Base-by-base conservation (phyloP, 1,284 basidiomycete species). In the Trametes pubescens region DNA sequence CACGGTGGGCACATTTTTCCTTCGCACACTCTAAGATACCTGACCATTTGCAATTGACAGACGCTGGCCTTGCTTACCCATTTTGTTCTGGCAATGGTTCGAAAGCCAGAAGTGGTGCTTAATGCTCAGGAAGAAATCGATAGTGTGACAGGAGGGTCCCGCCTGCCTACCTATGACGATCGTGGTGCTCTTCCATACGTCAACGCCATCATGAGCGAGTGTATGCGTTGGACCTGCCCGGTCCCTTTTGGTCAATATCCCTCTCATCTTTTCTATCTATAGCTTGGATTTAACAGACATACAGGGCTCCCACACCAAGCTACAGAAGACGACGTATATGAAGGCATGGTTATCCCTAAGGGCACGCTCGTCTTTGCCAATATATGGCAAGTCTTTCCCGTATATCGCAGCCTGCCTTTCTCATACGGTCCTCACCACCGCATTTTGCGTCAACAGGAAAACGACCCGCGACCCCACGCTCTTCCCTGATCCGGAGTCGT, bases 1-100 rank as follows among this genome's bases (percentile, higher is more conserved):
- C 66, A 88, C 87, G 0, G 86, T 86, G 67, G 61, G 82, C 44
- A 14, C 29, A 34, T 24, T 38, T n/a, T 4, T n/a, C n/a, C 11
- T 7, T 47, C 44, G 44, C 9, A 38, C 1, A 1, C 13, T 40
- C 8, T 11, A 11, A 37, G 8, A 18, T 21, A 16, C n/a, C n/a
- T n/a, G n/a, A 38, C 9, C 24, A 38, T 18, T 18, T 21, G 11
- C 21, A 13, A 24, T 14, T 8, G 29, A 14, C 22, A 80, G 78
- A 81, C 76, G 14, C 72, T 78, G 26, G 75, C 62, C 11, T 47
- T 57, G 5, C 32, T 69, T 8, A 35, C 38, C 7, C 65, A 69
- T 29, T 73, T 76, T 63, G 53, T 74, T 38, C 69, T 75, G 34
- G 70, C 74, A 21, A 73, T 75, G 73, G 57, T 67, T 18, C 61